These are phyloP conservation scores for Terana coerulea DNA, from an alignment of 768 basidiomycete species.

Conservation along the genomic window DNA sequence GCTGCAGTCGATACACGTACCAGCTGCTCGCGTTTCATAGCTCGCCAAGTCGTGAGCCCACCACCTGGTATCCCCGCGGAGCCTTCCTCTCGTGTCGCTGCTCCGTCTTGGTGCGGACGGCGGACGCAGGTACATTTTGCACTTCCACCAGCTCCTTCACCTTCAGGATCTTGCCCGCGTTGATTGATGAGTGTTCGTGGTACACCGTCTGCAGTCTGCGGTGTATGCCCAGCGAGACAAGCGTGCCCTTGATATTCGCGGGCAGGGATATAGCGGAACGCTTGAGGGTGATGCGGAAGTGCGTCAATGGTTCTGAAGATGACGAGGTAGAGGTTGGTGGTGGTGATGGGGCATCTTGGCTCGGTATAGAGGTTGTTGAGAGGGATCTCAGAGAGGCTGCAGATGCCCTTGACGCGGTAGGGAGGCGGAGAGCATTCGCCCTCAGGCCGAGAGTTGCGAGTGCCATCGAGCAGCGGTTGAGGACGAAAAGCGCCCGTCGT, in stretches of 20 bases:
- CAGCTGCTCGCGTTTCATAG: too few species aligned
- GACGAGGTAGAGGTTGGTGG: too few species aligned
- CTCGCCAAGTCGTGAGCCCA: slow-evolving; percentile 33
- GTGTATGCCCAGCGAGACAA: slow-evolving; percentile 81
- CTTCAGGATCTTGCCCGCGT: slow-evolving; percentile 80
- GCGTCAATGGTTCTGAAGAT: slow-evolving; percentile 39
- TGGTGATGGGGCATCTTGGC: not conserved
- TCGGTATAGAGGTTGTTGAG: not conserved
- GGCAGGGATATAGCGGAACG: slow-evolving; percentile 87
- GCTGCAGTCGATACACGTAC: too few species aligned
- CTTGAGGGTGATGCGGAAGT: slow-evolving; percentile 86
- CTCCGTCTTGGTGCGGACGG: slow-evolving; percentile 67
- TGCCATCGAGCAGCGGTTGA: slow-evolving; percentile 1
- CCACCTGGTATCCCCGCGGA: slow-evolving; percentile 62
- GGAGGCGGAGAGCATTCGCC: not conserved
- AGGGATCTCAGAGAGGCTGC: not conserved
- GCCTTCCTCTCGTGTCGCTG: slow-evolving; percentile 66
- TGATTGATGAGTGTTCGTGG: slow-evolving; percentile 65
- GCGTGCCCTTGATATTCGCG: slow-evolving; percentile 63
- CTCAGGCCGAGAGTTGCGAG: slow-evolving; percentile 1
- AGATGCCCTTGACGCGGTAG: not conserved
- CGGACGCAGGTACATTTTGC: slow-evolving; percentile 68
- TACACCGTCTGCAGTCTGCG: slow-evolving; percentile 83
- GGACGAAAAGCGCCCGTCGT: too few species aligned
- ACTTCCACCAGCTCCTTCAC: slow-evolving; percentile 92